phyloP scores from a whole-genome alignment of 2,329 filamentous ascomycete species.

The Cladosporium colombiae region DNA sequence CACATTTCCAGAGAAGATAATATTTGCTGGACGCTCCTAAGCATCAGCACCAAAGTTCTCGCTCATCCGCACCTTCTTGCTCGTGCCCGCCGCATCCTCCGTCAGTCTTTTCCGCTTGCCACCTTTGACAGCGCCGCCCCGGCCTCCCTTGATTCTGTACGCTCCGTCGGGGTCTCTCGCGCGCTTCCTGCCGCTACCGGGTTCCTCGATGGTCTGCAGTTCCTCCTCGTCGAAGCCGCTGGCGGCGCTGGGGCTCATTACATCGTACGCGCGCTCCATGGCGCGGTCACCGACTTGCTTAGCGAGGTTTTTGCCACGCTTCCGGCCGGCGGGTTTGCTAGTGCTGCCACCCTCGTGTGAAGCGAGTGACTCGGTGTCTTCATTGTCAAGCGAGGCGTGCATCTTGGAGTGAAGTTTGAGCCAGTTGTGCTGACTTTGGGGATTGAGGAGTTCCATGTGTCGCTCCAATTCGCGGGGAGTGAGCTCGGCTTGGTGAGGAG shows the following conservation, averaged over 20 bases:
- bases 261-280: slow-evolving; percentile 36
- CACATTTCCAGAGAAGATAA: not conserved
- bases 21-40: not conserved
- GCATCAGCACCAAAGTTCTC: slow-evolving; percentile 7
- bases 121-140: slow-evolving; percentile 43
- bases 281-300: slow-evolving; percentile 40
- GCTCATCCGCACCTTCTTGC: slow-evolving; percentile 29
- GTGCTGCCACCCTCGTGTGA: slow-evolving; percentile 63
- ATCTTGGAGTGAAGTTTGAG: slow-evolving; percentile 48
- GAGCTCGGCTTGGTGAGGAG: slow-evolving; percentile 37
- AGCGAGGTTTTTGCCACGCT: slow-evolving; percentile 33
- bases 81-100: slow-evolving; percentile 19
- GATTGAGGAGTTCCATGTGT: slow-evolving; percentile 67
- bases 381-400: slow-evolving; percentile 27
- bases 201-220: slow-evolving; percentile 28
- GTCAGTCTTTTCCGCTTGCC: slow-evolving; percentile 44
- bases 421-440: slow-evolving; percentile 95
- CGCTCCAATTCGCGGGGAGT: slow-evolving; percentile 51
- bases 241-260: slow-evolving; percentile 37
- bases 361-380: slow-evolving; percentile 72
- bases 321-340: slow-evolving; percentile 10
- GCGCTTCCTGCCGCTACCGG: slow-evolving; percentile 39
- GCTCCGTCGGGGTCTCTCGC: slow-evolving; percentile 45
- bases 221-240: slow-evolving; percentile 45
- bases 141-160: slow-evolving; percentile 52